A percentile compares a stretch with the other conserved stretches of the same genome.
These are phyloP conservation scores for Hemisphaericaspora subhashii DNA, from an alignment of 1,139 yeast species.

Conservation along the genomic window DNA sequence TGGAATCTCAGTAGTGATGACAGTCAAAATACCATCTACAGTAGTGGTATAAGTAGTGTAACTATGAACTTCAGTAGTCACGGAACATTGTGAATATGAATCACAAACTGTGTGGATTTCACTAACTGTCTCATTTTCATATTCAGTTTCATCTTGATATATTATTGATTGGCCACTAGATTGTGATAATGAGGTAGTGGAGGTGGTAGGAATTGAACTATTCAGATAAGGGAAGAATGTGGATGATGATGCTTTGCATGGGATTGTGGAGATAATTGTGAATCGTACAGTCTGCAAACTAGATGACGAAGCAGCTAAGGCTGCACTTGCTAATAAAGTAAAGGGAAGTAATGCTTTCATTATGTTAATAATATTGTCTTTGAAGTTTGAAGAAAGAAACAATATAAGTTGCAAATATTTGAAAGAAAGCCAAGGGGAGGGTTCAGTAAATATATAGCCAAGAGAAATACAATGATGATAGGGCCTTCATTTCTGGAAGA, in stretches of 20 bases:
- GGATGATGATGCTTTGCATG: slow-evolving; percentile 22
- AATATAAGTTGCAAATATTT: background rate
- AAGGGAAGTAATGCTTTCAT: slow-evolving; percentile 16
- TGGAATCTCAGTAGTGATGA: slow-evolving; percentile 17
- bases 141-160: slow-evolving; percentile 32
- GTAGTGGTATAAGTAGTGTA: slow-evolving; percentile 41
- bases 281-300: slow-evolving; percentile 25
- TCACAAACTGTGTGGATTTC: slow-evolving; percentile 40
- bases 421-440: background rate
- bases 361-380: no score
- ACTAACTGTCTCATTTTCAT: slow-evolving; percentile 22
- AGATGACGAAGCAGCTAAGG: slow-evolving; percentile 19
- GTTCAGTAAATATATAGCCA: no score
- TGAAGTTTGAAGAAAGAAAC: background rate
- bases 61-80: slow-evolving; percentile 36
- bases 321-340: slow-evolving; percentile 19
- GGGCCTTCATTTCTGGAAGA: background rate
- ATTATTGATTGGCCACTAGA: slow-evolving; percentile 8
- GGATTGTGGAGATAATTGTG: slow-evolving; percentile 26
- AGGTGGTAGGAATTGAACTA: background rate
- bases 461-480: no score
- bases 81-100: slow-evolving; percentile 28
- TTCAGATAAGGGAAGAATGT: slow-evolving; percentile 8
- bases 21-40: slow-evolving; percentile 43
- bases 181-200: slow-evolving; percentile 3